Percentiles rank a stretch among this genome's conserved stretches.
phyloP scores from a whole-genome alignment of 345 rosid species.

The Salix koriyanagi region DNA sequence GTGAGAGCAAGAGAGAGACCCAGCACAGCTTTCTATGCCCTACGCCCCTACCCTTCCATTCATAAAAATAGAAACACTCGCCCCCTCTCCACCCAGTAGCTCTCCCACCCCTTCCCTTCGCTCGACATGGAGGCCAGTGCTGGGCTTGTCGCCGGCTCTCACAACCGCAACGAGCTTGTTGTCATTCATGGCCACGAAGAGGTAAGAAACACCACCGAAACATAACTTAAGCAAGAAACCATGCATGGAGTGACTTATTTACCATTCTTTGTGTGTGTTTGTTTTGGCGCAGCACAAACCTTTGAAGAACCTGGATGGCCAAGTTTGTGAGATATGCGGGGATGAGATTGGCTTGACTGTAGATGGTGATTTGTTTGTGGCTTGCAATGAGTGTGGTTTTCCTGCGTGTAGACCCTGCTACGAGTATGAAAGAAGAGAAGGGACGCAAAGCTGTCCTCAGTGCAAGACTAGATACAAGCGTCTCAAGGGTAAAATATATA shows the following conservation, averaged over 20 bases:
- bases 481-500: slow-evolving; percentile 56
- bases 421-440: slow-evolving; percentile 96
- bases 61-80: slow-evolving; percentile 28
- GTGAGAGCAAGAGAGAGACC: slow-evolving; percentile 32
- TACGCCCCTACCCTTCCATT: slow-evolving; percentile 27
- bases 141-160: slow-evolving; percentile 97
- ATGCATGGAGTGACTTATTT: background rate
- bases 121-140: slow-evolving; percentile 91
- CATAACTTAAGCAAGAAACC: background rate
- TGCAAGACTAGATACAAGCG: slow-evolving; percentile 96
- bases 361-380: slow-evolving; percentile 91
- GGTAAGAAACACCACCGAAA: slow-evolving; percentile 31
- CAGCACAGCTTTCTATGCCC: slow-evolving; percentile 1
- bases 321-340: slow-evolving; percentile 91
- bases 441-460: slow-evolving; percentile 84
- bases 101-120: background rate
- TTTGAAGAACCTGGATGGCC: slow-evolving; percentile 86
- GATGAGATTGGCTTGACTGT: slow-evolving; percentile 77
- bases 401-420: slow-evolving; percentile 95
- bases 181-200: slow-evolving; percentile 98
- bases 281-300: slow-evolving; percentile 64
- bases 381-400: slow-evolving; percentile 96
- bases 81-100: background rate
- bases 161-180: slow-evolving; percentile 96
- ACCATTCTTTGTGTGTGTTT: background rate